phyloP scores from a whole-genome alignment of 495 filamentous ascomycete genomes.

The Aspergillus hancockii region DNA sequence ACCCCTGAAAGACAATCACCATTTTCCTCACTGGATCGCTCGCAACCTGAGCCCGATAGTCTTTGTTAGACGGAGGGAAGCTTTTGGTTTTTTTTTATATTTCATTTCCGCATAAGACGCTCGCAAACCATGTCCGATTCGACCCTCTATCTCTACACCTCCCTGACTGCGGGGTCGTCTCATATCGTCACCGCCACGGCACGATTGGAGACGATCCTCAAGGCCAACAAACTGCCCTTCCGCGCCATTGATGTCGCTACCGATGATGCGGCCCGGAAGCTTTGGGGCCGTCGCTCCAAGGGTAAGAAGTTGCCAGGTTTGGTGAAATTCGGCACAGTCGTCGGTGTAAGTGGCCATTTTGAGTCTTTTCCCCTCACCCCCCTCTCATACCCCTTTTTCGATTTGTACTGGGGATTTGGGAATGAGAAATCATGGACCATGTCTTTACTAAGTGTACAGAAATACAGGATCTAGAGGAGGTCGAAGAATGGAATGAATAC shows the following conservation, averaged over 20 bases:
- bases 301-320: constrained; percentile 83
- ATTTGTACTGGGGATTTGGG: not conserved
- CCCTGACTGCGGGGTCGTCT: constrained; percentile 92
- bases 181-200: constrained; percentile 97
- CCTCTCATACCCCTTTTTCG: constrained; percentile 6
- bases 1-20: not conserved
- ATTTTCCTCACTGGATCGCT: not conserved
- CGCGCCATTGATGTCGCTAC: constrained; percentile 89
- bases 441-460: constrained; percentile 5
- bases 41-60: not conserved
- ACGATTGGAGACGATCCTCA: constrained; percentile 92
- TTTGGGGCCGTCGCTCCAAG: constrained; percentile 83
- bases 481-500: constrained; percentile 99
- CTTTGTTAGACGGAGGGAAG: not conserved
- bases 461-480: constrained; percentile 79
- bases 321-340: constrained; percentile 81
- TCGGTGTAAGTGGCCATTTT: constrained; percentile 67
- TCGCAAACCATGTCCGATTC: constrained; percentile 56
- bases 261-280: constrained; percentile 84
- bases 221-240: constrained; percentile 91
- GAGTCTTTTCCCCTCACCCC: constrained; percentile 2
- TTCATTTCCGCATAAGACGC: not conserved
- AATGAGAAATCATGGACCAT: not conserved
- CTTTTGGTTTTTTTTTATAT: not conserved
- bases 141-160: constrained; percentile 90